These are phyloP conservation scores for Epichloe festucae DNA, from an alignment of 2,329 filamentous ascomycete species.

Conservation along the genomic window DNA sequence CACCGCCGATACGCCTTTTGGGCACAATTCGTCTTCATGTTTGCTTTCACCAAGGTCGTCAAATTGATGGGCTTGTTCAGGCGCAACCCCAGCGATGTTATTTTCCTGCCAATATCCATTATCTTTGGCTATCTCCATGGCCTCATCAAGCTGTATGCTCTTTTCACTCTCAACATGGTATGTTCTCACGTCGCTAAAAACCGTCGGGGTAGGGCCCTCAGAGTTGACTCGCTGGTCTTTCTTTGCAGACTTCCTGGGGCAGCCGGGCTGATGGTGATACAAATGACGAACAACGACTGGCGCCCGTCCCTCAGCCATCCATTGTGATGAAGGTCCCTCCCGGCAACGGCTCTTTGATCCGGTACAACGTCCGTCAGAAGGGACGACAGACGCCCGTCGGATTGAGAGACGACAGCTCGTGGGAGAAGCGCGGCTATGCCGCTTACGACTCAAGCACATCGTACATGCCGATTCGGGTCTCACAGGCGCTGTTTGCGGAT, in stretches of 20 bases:
- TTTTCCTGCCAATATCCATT: conserved; percentile 74
- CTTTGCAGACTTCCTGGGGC: conserved; percentile 76
- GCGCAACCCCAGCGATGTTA: conserved; percentile 67
- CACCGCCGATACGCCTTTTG: conserved; percentile 43
- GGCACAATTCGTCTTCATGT: conserved; percentile 60
- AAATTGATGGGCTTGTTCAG: conserved; percentile 81
- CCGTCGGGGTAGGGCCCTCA: no score
- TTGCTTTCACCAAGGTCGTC: conserved; percentile 74
- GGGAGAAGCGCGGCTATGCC: conserved; percentile 21
- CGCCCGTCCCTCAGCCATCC: conserved; percentile 28
- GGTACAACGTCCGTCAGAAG: conserved; percentile 32
- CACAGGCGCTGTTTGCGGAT: conserved; percentile 1
- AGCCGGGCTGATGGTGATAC: conserved; percentile 84
- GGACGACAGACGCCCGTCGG: conserved; percentile 18
- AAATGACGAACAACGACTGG: conserved; percentile 62
- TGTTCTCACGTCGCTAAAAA: conserved; percentile 20
- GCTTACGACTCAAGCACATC: conserved; percentile 25
- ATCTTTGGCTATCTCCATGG: conserved; percentile 89
- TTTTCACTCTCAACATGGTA: conserved; percentile 74
- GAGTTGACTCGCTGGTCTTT: background rate
- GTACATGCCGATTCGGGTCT: conserved; percentile 17
- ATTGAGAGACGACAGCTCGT: conserved; percentile 10
- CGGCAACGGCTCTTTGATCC: conserved; percentile 29
- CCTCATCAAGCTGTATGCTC: conserved; percentile 79
- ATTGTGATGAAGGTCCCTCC: conserved; percentile 31